phyloP scores from a whole-genome alignment of 2,329 filamentous ascomycete genomes.

The Ophiostoma fasciatum region DNA sequence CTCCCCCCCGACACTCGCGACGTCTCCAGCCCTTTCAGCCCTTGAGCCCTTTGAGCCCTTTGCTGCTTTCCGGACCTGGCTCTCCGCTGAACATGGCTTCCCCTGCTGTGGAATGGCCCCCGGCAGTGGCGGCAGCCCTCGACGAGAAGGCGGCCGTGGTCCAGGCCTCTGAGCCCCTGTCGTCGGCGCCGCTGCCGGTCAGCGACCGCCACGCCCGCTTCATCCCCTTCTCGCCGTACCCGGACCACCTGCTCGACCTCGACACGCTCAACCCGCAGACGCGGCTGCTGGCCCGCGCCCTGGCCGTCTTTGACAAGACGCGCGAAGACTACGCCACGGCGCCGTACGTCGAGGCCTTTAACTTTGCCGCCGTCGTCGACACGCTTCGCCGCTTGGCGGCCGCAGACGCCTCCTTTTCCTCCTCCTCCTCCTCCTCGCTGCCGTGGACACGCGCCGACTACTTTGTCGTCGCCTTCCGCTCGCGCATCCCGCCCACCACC shows the following conservation, averaged over 20 bases:
- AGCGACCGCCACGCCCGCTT: conserved; percentile 13
- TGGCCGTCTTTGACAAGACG: conserved; percentile 47
- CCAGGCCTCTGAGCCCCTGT: not conserved
- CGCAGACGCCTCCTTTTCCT: conserved; percentile 4
- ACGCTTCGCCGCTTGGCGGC: conserved; percentile 37
- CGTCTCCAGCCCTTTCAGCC: no score
- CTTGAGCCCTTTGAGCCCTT: no score
- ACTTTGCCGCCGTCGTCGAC: conserved; percentile 52
- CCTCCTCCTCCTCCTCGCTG: no score
- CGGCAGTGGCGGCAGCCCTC: not conserved
- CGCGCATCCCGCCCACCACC: conserved; percentile 50
- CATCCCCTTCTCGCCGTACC: conserved; percentile 63
- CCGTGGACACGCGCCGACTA: conserved; percentile 50
- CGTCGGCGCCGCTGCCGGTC: no score
- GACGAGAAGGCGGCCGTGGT: not conserved
- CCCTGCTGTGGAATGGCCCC: not conserved
- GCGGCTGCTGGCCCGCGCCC: conserved; percentile 54
- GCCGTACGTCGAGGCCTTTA: conserved; percentile 59
- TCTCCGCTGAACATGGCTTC: not conserved
- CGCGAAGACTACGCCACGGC: conserved; percentile 63
- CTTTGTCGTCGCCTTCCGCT: conserved; percentile 77
- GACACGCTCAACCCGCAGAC: conserved; percentile 48
- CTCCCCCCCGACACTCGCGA: not conserved
- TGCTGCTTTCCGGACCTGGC: no score
- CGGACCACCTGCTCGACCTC: conserved; percentile 59